These are phyloP conservation scores for Hanseniaspora opuntiae DNA, from an alignment of 805 yeast genomes.

Conservation along the genomic window DNA sequence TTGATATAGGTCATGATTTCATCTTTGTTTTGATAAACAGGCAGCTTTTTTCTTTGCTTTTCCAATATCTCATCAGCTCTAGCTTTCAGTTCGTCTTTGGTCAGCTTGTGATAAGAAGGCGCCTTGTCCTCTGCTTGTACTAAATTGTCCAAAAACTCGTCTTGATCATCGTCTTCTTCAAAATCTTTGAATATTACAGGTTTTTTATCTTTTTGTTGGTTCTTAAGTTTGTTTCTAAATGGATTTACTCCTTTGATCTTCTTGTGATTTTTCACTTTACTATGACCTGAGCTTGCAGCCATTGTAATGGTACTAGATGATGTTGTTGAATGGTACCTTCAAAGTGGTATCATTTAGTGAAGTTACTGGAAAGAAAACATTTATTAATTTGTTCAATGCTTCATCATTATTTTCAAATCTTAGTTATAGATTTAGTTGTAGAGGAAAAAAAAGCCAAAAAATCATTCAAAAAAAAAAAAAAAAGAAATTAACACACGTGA, in stretches of 20 bases:
- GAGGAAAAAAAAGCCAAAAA: neutral
- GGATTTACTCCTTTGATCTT: neutral
- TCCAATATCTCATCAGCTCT: conserved; percentile 33
- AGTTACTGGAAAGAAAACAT: too few relatives aligned
- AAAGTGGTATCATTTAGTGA: too few relatives aligned
- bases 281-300: neutral
- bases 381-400: too few relatives aligned
- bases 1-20: conserved; percentile 44
- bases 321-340: neutral
- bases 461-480: too few relatives aligned
- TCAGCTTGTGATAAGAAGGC: neutral
- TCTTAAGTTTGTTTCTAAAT: conserved; percentile 4
- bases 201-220: neutral
- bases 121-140: conserved; percentile 10
- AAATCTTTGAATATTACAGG: conserved; percentile 27
- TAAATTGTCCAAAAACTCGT: conserved; percentile 15
- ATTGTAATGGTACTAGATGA: neutral
- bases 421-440: neutral
- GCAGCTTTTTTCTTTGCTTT: conserved; percentile 45
- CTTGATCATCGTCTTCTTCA: conserved; percentile 24
- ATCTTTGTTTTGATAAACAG: conserved; percentile 61
- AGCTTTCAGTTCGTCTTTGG: conserved; percentile 24
- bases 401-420: too few relatives aligned
- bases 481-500: neutral
- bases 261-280: neutral